Percentiles rank a stretch among this genome's conserved stretches.
Conservation (phyloP, 2,329 filamentous ascomycete genomes). For the Volutella citrinella region DNA sequence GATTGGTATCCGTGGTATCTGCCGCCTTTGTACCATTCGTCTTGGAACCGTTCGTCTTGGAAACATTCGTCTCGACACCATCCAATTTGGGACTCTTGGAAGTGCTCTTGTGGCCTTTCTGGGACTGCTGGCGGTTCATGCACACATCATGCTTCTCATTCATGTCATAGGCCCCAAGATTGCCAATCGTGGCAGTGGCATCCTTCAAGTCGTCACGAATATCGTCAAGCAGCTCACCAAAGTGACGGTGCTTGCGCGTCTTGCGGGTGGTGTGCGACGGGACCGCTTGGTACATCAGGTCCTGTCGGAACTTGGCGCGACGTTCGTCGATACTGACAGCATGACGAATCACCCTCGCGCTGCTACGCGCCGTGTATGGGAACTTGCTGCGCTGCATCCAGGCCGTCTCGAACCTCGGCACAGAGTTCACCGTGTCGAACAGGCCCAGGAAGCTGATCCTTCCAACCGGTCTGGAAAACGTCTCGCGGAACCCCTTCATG, state of each 20-base stretch:
- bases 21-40: not conserved
- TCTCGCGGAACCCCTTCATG: slow-evolving; percentile 78
- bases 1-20: too few relatives aligned
- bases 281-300: slow-evolving; percentile 61
- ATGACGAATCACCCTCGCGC: slow-evolving; percentile 61
- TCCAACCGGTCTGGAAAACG: slow-evolving; percentile 72
- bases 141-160: too few relatives aligned
- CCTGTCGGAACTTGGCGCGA: slow-evolving; percentile 69
- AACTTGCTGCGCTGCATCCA: slow-evolving; percentile 81
- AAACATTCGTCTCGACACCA: too few relatives aligned
- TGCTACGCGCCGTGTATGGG: slow-evolving; percentile 61
- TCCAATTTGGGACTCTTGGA: too few relatives aligned
- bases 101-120: too few relatives aligned
- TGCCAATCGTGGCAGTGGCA: too few relatives aligned
- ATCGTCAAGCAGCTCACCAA: slow-evolving; percentile 23
- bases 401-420: slow-evolving; percentile 70
- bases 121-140: too few relatives aligned
- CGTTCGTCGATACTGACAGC: slow-evolving; percentile 70
- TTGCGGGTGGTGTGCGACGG: slow-evolving; percentile 13
- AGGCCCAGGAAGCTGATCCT: slow-evolving; percentile 74
- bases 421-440: slow-evolving; percentile 80
- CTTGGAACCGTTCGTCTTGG: too few relatives aligned
- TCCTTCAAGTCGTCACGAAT: slow-evolving; percentile 13
- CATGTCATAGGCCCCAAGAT: too few relatives aligned
- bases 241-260: slow-evolving; percentile 18